Evolutionary conservation across 192 early-diverging fungal species (phyloP).

Genomic region (Linnemannia hyalina): DNA sequence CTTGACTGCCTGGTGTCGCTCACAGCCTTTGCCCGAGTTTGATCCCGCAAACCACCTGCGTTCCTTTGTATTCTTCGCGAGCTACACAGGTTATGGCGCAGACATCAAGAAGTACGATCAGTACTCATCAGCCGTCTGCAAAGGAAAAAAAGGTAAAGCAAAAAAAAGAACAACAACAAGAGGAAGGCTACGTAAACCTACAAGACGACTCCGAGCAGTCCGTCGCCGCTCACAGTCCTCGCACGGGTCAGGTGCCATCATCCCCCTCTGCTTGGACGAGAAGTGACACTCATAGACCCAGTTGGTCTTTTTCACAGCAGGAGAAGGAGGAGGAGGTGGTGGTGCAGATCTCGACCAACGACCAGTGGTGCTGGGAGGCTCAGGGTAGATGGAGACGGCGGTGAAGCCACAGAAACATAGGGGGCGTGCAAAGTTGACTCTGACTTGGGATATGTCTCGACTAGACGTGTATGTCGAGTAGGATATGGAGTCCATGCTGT

Average conservation of each 20-base stretch:
- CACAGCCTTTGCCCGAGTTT: background rate
- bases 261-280: background rate
- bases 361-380: background rate
- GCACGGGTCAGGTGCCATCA: background rate
- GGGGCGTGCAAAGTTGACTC: background rate
- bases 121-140: background rate
- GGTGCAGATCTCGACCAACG: background rate
- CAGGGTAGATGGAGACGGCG: background rate
- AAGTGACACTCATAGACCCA: slow-evolving; percentile 6
- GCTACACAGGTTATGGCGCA: background rate
- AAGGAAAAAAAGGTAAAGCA: background rate
- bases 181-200: background rate
- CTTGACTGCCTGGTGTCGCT: background rate
- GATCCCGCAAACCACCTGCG: background rate
- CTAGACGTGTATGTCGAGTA: background rate
- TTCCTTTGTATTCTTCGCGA: background rate
- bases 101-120: background rate
- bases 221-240: background rate
- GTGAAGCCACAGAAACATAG: background rate
- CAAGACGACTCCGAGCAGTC: background rate
- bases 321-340: background rate
- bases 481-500: background rate
- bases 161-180: background rate
- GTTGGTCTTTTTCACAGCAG: background rate
- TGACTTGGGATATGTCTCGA: background rate